phyloP scores from a whole-genome alignment of 768 basidiomycete genomes.

The Sarcomyxa edulis region DNA sequence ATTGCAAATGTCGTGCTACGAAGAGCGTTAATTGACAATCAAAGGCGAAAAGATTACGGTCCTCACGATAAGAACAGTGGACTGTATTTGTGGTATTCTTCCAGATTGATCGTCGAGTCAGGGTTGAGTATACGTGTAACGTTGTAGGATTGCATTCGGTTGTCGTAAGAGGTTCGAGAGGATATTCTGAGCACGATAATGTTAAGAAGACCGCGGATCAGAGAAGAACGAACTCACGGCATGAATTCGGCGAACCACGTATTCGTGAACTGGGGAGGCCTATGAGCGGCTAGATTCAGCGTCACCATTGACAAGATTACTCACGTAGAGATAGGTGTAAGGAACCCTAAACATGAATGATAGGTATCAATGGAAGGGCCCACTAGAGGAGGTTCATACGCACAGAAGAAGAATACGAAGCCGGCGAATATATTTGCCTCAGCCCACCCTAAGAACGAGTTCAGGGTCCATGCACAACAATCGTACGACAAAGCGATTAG shows the following conservation, averaged over 20 bases:
- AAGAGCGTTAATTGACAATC: constrained; percentile 1
- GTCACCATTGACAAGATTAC: constrained; percentile 10
- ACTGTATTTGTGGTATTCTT: constrained; percentile 49
- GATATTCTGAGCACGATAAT: constrained; percentile 40
- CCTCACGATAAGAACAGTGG: constrained; percentile 63
- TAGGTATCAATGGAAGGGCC: neutral
- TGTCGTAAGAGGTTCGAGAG: constrained; percentile 60
- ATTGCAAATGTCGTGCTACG: constrained; percentile 65
- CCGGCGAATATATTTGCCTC: constrained; percentile 61
- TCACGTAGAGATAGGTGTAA: constrained; percentile 52
- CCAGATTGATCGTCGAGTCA: constrained; percentile 48
- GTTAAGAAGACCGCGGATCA: constrained; percentile 4
- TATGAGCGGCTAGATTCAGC: neutral
- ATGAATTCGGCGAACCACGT: constrained; percentile 51
- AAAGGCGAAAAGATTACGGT: constrained; percentile 14
- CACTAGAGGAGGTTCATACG: constrained; percentile 7
- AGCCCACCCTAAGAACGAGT: constrained; percentile 72
- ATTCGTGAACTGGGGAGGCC: constrained; percentile 47
- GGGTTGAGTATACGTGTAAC: constrained; percentile 48
- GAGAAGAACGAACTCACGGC: constrained; percentile 34
- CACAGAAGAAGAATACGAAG: constrained; percentile 65
- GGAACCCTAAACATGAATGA: constrained; percentile 30
- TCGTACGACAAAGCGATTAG: too few species aligned
- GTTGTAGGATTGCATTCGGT: constrained; percentile 52
- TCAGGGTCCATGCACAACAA: too few species aligned